Conservation (phyloP, 352 stramenopile species). For the Phytopythium helicoides region DNA sequence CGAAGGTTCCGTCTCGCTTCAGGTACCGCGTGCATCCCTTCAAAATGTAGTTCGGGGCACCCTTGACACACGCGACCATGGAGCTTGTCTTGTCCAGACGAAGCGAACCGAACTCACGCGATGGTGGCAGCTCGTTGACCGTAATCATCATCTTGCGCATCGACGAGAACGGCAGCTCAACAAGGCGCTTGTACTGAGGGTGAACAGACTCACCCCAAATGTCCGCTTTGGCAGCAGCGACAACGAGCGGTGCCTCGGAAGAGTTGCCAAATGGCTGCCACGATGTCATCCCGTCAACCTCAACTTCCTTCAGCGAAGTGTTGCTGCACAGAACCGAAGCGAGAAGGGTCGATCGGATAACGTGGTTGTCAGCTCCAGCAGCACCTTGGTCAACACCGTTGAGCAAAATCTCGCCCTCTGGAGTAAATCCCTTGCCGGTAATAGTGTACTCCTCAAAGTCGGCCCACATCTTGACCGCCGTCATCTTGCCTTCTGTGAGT, state of each 20-base stretch:
- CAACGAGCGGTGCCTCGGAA: constrained; percentile 40
- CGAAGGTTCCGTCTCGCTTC: constrained; percentile 46
- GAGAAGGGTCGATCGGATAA: constrained; percentile 33
- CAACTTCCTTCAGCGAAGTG: constrained; percentile 30
- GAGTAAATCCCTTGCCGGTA: constrained; percentile 31
- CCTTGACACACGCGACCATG: constrained; percentile 35
- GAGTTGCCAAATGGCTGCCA: constrained; percentile 37
- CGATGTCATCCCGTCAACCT: constrained; percentile 8
- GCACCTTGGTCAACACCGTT: constrained; percentile 18
- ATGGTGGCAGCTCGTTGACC: constrained; percentile 50
- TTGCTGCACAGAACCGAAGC: constrained; percentile 44
- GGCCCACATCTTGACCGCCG: constrained; percentile 38
- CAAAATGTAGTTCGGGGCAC: constrained; percentile 40
- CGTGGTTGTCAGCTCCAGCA: constrained; percentile 44
- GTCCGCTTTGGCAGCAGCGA: constrained; percentile 37
- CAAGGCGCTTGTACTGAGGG: constrained; percentile 46
- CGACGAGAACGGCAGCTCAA: constrained; percentile 90
- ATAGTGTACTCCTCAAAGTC: constrained; percentile 34
- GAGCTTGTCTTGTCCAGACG: constrained; percentile 5
- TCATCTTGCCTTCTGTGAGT: constrained; percentile 76
- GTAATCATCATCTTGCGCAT: constrained; percentile 92
- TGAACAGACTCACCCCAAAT: constrained; percentile 25
- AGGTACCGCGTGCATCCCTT: constrained; percentile 41
- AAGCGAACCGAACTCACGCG: constrained; percentile 19
- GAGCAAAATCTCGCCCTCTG: constrained; percentile 22